Evolutionary conservation across 768 basidiomycete genomes (phyloP).

Genomic region (Boletales sp.): DNA sequence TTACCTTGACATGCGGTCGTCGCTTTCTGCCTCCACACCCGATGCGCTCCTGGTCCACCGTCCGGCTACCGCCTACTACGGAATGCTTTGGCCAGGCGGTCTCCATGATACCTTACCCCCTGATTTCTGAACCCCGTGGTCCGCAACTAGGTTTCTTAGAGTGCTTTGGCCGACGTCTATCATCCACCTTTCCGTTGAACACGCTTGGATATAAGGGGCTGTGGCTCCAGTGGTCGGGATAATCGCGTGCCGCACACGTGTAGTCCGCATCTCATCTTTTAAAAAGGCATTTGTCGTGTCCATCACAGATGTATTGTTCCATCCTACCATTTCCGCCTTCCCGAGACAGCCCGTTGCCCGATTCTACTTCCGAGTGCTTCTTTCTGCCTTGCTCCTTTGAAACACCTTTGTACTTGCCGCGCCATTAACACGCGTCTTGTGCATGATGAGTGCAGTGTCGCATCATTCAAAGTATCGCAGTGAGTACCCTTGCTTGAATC

Average conservation of each 20-base stretch:
- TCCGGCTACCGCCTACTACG: not conserved
- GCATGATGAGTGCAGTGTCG: constrained; percentile 6
- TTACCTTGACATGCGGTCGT: not conserved
- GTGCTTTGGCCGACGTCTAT: constrained; percentile 11
- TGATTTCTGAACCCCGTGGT: not conserved
- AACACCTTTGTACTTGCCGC: not conserved
- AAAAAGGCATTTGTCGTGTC: constrained; percentile 21
- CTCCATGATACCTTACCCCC: not conserved
- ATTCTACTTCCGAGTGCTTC: constrained; percentile 1
- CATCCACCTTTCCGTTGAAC: constrained; percentile 1
- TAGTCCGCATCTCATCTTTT: constrained; percentile 27
- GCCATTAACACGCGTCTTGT: constrained; percentile 5
- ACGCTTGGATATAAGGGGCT: constrained; percentile 12
- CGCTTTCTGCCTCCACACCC: not conserved
- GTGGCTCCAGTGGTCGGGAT: constrained; percentile 19
- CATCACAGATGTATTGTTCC: constrained; percentile 22
- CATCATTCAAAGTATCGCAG: constrained; percentile 30
- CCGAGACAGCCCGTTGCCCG: not conserved
- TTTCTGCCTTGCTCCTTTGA: not conserved
- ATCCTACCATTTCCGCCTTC: constrained; percentile 5
- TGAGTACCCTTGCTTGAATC: constrained; percentile 15
- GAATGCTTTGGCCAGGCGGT: constrained; percentile 7
- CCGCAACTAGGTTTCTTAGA: constrained; percentile 1
- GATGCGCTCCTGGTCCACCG: not conserved
- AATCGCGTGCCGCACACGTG: constrained; percentile 33